Evolutionary conservation across 345 rosid species (phyloP), one percentile per base, ranked within the genome.

Genomic region (Gossypium bickii): DNA sequence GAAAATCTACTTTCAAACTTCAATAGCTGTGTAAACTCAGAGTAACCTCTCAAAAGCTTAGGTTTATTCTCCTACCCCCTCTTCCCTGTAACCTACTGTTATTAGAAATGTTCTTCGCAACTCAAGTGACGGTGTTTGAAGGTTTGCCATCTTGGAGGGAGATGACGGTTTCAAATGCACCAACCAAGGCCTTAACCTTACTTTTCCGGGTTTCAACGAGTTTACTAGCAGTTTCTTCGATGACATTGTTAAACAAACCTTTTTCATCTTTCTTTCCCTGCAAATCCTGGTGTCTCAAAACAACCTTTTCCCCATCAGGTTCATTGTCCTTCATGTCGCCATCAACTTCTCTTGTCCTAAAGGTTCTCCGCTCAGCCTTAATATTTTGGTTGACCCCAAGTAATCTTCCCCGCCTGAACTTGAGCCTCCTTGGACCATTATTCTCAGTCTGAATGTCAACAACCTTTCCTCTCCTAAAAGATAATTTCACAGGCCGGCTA

Each of bases 111-210:
- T 75, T 65, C 55, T 2, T 66, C n/a, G 7, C 56, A 34, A 45
- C 56, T 73, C 67, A 53, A 64, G 58, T 34, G 13, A 20, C n/a
- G 2, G n/a, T 52, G 62, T 74, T 62, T 66, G 85, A 73, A 73
- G 92, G 85, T 57, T 85, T 85, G 67, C 25, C 59, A 48, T 89
- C 93, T 79, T 90, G 94, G 60, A 93, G 89, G 71, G 94, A 93
- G 83, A 95, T 95, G 77, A 95, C 94, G 3, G 98, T 83, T 82
- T 95, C 98, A 77, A 95, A 95, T 56, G 98, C 99, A 49, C 98
- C 93, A 20, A 93, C 99, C 84, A 95, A 85, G 74, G 97, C 99
- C 80, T 93, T 90, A 27, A 95, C 99, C 85, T 93, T 93, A 78
- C 97, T 90, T 81, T 90, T 93, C 79, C 90, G 88, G 71, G 89